These are phyloP conservation scores for Ascobolus immersus DNA, from an alignment of 495 filamentous ascomycete genomes.

Conservation along the genomic window DNA sequence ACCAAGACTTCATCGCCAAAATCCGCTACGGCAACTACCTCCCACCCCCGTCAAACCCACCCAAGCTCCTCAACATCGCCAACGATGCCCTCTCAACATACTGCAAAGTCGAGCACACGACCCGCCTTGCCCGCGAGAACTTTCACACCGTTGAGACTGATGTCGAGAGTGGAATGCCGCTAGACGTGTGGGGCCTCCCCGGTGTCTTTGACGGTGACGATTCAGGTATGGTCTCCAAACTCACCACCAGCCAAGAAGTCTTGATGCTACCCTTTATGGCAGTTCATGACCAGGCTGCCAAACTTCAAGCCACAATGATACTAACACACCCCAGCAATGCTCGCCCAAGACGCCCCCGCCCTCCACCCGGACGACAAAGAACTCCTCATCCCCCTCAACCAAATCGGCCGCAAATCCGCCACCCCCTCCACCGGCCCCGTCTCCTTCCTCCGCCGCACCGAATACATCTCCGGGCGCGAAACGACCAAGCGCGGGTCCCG, in stretches of 20 bases:
- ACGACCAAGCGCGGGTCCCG: too few species aligned
- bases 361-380: constrained; percentile 60
- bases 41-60: constrained; percentile 73
- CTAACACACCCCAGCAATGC: constrained; percentile 37
- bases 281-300: not conserved
- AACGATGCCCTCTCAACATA: constrained; percentile 74
- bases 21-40: constrained; percentile 86
- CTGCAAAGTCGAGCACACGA: constrained; percentile 64
- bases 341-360: constrained; percentile 42
- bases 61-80: constrained; percentile 88
- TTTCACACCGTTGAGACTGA: constrained; percentile 91
- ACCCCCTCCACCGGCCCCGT: constrained; percentile 33
- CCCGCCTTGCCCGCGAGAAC: constrained; percentile 65
- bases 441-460: constrained; percentile 84
- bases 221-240: constrained; percentile 49
- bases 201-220: constrained; percentile 88
- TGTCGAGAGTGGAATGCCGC: constrained; percentile 89
- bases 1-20: constrained; percentile 88
- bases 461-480: constrained; percentile 74
- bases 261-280: not conserved
- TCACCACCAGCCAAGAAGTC: constrained; percentile 4
- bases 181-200: constrained; percentile 84
- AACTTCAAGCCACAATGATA: not conserved
- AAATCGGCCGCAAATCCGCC: constrained; percentile 57
- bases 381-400: constrained; percentile 52